A percentile compares a stretch with the other conserved stretches of the same genome.
phyloP scores from a whole-genome alignment of 2,329 filamentous ascomycete species.

The Xylaria hypoxylon region DNA sequence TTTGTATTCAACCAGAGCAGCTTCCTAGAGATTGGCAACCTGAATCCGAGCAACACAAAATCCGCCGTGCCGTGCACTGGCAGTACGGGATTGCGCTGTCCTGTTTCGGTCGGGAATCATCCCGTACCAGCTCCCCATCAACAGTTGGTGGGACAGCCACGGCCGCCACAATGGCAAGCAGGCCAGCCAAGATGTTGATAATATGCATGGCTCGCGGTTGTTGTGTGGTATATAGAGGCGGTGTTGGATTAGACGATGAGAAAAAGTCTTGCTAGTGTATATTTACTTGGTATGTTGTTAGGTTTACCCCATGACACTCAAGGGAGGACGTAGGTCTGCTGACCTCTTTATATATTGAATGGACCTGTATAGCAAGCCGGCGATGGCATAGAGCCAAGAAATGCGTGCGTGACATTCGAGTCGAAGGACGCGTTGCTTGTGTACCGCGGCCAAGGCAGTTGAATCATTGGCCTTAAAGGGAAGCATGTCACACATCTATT shows the following conservation, averaged over 20 bases:
- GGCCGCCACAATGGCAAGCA: slow-evolving; percentile 14
- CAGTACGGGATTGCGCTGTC: slow-evolving; percentile 31
- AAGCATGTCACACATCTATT: slow-evolving; percentile 12
- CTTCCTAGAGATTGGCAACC: slow-evolving; percentile 19
- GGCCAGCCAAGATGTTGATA: slow-evolving; percentile 13
- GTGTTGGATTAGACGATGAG: background rate
- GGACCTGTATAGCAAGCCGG: background rate
- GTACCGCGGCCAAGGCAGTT: slow-evolving; percentile 3
- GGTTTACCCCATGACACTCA: background rate
- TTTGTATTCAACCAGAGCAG: slow-evolving; percentile 16
- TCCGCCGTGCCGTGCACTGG: slow-evolving; percentile 17
- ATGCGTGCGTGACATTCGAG: slow-evolving; percentile 1
- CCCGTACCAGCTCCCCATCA: background rate
- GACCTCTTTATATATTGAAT: slow-evolving; percentile 15
- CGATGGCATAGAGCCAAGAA: slow-evolving; percentile 5
- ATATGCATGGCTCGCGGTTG: slow-evolving; percentile 14
- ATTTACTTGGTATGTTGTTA: background rate
- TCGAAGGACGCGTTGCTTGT: slow-evolving; percentile 14
- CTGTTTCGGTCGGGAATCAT: background rate
- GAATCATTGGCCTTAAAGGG: background rate
- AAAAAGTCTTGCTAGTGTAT: background rate
- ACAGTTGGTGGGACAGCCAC: slow-evolving; percentile 3
- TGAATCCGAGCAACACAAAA: slow-evolving; percentile 33
- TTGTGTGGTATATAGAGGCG: background rate
- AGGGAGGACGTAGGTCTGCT: background rate